Base-by-base conservation (phyloP, 805 yeast species). In the Myxozyma neglecta region DNA sequence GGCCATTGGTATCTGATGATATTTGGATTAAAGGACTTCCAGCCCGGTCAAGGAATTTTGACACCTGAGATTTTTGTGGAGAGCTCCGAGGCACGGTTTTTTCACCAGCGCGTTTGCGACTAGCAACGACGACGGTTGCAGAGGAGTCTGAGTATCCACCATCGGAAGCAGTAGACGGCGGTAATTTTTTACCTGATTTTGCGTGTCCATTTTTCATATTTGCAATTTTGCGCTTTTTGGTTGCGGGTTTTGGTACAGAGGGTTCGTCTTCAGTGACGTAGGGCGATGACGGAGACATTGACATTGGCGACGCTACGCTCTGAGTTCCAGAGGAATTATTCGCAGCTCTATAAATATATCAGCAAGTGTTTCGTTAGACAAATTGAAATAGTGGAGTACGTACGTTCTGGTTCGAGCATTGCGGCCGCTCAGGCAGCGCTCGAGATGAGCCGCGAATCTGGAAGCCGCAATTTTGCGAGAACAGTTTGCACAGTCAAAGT, bases 381-480 rank as follows among this genome's bases (percentile, higher is more conserved):
- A 37, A 16, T 10, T 2, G 16, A 14, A 32, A 40, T 6, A 18
- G 16, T 16, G 34, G 51, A n/a, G n/a, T 36, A 14, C 69, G 36
- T 54, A 60, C 68, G 43, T 57, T 50, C 48, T 52, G 43, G 53
- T 52, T 37, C 68, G 18, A 5, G 65, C 50, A 10, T 56, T 62
- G 60, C 89, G 81, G 11, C 97, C 88, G 48, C 90, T 89, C 29
- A 91, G 74, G 72, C 99, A 93, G 69, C 96, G 85, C 72, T 91
- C 96, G 36, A 93, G 80, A 75, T 93, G 99, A 46, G 89, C 91
- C 1, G 98, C 97, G 79, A 90, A 92, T 61, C 99, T 78, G 43
- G 89, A 87, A 0, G 96, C 97, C 0, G 97, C 93, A 7, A 93
- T 87, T 70, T 87, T 90, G 59, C 99, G 79, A 18, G 84, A 85